Evolutionary conservation across 1,284 basidiomycete species (phyloP).

Genomic region (Thecaphora frezii): DNA sequence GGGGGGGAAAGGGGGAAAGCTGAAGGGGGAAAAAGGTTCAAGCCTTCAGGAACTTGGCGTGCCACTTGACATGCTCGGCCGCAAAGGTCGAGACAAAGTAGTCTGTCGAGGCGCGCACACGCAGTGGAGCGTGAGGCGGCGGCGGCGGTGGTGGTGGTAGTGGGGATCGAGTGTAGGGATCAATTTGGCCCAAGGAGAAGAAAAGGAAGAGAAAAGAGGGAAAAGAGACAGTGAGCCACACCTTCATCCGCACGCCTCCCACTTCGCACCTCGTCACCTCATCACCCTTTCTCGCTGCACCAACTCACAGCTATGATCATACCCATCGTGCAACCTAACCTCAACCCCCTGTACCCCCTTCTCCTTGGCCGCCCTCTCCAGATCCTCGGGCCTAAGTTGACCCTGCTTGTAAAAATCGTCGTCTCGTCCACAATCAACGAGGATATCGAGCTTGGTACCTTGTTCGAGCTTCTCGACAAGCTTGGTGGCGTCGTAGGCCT

Average conservation of each 20-base stretch:
- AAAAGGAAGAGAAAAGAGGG: no score
- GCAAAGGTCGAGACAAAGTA: conserved; percentile 70
- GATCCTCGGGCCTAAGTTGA: conserved; percentile 85
- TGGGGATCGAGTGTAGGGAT: no score
- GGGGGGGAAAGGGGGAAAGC: no score
- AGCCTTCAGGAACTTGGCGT: conserved; percentile 51
- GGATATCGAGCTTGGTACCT: conserved; percentile 50
- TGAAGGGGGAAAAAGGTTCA: no score
- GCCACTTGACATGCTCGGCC: conserved; percentile 53
- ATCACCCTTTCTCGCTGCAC: no score
- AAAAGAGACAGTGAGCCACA: background rate
- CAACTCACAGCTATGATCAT: conserved; percentile 72
- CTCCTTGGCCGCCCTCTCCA: conserved; percentile 74
- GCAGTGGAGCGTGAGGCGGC: background rate
- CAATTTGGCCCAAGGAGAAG: no score
- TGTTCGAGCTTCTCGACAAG: conserved; percentile 69
- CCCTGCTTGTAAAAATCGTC: conserved; percentile 84
- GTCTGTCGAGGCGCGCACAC: conserved; percentile 9
- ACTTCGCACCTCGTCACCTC: no score
- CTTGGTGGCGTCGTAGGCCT: conserved; percentile 81
- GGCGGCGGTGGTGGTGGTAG: background rate
- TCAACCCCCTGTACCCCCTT: conserved; percentile 78
- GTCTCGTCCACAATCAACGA: conserved; percentile 66
- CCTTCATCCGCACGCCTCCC: no score
- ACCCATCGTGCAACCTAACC: conserved; percentile 80